Evolutionary conservation across 139 green algal species (phyloP).

Genomic region (Micromonas commoda): DNA sequence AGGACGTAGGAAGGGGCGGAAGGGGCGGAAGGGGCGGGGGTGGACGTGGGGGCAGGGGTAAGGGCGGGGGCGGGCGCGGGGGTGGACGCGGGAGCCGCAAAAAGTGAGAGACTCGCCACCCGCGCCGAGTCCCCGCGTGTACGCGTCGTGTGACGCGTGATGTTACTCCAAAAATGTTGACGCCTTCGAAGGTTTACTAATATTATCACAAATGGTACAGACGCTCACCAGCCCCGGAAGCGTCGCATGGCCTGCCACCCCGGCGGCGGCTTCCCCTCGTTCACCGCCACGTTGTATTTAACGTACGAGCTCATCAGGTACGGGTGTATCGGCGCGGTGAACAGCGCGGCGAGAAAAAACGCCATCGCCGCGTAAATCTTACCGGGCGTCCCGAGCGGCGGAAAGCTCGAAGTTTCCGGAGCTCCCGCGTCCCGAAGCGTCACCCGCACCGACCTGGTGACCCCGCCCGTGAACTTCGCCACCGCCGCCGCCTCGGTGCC

Average conservation of each 20-base stretch:
- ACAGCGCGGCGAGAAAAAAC: too few species aligned
- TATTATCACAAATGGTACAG: neutral
- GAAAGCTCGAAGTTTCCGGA: neutral
- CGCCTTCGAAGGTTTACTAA: neutral
- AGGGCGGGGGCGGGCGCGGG: neutral
- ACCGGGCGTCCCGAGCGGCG: neutral
- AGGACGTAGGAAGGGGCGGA: neutral
- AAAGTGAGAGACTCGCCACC: neutral
- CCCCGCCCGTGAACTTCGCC: neutral
- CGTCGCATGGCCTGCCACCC: neutral
- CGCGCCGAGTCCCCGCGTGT: too few species aligned
- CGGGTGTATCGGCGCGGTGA: neutral
- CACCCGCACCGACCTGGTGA: neutral
- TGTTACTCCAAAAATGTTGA: too few species aligned
- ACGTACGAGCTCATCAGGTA: neutral
- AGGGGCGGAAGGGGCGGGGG: neutral
- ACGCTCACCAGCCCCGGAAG: neutral
- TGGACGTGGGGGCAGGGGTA: neutral
- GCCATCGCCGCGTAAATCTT: neutral
- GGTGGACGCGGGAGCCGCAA: neutral
- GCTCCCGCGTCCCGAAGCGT: neutral
- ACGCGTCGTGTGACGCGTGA: too few species aligned
- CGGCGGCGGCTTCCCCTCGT: neutral
- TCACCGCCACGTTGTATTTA: neutral
- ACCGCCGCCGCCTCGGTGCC: neutral